A percentile compares a stretch with the other conserved stretches of the same genome.
Evolutionary conservation across 768 basidiomycete species (phyloP).

Genomic region (Pleurotus tuoliensis): DNA sequence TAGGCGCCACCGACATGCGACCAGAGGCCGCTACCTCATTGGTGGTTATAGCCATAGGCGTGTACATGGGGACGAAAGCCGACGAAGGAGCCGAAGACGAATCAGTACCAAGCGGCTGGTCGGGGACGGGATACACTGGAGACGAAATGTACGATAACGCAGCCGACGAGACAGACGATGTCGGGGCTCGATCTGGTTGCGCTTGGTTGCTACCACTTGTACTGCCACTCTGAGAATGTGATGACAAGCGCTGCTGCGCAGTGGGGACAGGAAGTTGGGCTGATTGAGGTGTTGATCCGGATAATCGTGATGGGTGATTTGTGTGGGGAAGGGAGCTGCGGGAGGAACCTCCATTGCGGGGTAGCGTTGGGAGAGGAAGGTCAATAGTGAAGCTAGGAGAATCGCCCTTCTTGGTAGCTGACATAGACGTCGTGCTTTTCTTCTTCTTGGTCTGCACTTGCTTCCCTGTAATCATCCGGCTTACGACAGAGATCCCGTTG

Average conservation of each 20-base stretch:
- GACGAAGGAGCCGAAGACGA: neutral
- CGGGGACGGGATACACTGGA: slow-evolving; percentile 11
- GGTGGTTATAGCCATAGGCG: neutral
- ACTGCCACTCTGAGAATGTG: slow-evolving; percentile 2
- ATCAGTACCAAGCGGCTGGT: slow-evolving; percentile 24
- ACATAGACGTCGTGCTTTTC: slow-evolving; percentile 18
- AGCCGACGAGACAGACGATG: slow-evolving; percentile 1
- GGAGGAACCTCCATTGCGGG: slow-evolving; percentile 15
- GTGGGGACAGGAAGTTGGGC: neutral
- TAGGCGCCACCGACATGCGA: neutral
- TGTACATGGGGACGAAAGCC: neutral
- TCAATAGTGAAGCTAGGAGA: slow-evolving; percentile 32
- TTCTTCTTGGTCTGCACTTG: slow-evolving; percentile 35
- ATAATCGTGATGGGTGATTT: neutral
- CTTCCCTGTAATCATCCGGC: neutral
- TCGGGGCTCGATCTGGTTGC: neutral
- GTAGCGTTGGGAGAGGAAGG: slow-evolving; percentile 24
- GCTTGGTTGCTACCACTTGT: slow-evolving; percentile 4
- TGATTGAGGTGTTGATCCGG: slow-evolving; percentile 7
- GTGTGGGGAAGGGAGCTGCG: slow-evolving; percentile 6
- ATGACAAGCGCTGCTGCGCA: neutral
- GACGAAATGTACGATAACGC: slow-evolving; percentile 22
- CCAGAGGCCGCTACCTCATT: neutral
- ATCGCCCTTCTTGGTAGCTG: slow-evolving; percentile 27
- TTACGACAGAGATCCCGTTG: slow-evolving; percentile 1